phyloP scores from a whole-genome alignment of 768 basidiomycete genomes.

The Suillus luteus region DNA sequence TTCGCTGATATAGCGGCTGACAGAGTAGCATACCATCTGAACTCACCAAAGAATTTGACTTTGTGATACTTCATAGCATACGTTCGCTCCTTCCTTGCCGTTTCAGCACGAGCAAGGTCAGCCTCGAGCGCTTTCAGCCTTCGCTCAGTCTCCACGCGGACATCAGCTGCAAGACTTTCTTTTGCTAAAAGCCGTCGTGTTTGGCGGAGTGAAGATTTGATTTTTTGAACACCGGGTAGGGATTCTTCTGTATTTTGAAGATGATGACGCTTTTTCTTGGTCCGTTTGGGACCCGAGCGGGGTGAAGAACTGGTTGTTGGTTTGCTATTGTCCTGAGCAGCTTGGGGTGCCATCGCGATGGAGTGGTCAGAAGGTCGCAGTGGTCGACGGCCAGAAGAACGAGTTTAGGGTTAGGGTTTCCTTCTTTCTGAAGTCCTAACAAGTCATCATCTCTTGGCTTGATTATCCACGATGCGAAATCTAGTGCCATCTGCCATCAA shows the following conservation, averaged over 20 bases:
- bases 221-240: slow-evolving; percentile 75
- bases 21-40: background rate
- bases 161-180: slow-evolving; percentile 84
- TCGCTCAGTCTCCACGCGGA: slow-evolving; percentile 80
- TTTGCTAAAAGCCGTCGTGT: slow-evolving; percentile 81
- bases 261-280: slow-evolving; percentile 16
- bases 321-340: background rate
- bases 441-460: background rate
- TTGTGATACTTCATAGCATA: slow-evolving; percentile 83
- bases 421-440: background rate
- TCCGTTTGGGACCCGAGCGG: background rate
- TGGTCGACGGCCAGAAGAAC: slow-evolving; percentile 8
- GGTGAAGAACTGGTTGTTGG: background rate
- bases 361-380: background rate
- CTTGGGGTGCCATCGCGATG: background rate
- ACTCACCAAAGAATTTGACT: slow-evolving; percentile 90
- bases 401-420: slow-evolving; percentile 21
- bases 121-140: slow-evolving; percentile 72
- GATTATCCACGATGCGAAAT: slow-evolving; percentile 51
- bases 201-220: slow-evolving; percentile 84
- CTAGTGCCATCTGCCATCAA: slow-evolving; percentile 44
- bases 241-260: slow-evolving; percentile 21
- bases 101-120: slow-evolving; percentile 68
- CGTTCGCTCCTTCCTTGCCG: slow-evolving; percentile 65
- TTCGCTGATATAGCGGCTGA: slow-evolving; percentile 31